phyloP scores from a whole-genome alignment of 176 grass and related monocot species.

The Ananas comosus region DNA sequence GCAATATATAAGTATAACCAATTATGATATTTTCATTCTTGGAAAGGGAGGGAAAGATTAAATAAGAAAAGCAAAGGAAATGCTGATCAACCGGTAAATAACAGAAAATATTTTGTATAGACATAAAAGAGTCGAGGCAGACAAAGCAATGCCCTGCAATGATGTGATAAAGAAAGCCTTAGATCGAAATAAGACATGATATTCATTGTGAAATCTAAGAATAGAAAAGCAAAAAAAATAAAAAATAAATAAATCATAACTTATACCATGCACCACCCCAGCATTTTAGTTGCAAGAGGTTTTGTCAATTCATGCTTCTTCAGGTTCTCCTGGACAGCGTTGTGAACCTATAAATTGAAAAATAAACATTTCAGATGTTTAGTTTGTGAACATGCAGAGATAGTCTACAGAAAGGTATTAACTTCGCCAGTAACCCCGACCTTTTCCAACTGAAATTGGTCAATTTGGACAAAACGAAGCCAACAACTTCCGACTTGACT shows the following conservation, averaged over 20 bases:
- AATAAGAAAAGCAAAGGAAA: constrained; percentile 3
- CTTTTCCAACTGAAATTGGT: not conserved
- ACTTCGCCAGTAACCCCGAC: not conserved
- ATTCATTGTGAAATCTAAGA: not conserved
- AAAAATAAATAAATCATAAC: not conserved
- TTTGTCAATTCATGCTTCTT: constrained; percentile 20
- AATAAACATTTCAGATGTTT: not conserved
- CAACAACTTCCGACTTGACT: not conserved
- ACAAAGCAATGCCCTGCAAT: constrained; percentile 17
- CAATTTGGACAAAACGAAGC: not conserved
- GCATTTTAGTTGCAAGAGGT: constrained; percentile 22
- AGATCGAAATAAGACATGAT: not conserved
- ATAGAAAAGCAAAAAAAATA: not conserved
- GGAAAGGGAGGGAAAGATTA: constrained; percentile 5
- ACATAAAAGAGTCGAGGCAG: constrained; percentile 14
- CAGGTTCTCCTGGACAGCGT: constrained; percentile 12
- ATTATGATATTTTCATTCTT: not conserved
- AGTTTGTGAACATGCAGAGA: not conserved
- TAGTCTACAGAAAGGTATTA: not conserved
- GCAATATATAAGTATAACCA: constrained; percentile 1
- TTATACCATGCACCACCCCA: constrained; percentile 25
- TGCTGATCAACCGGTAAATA: constrained; percentile 10
- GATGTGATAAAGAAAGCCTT: not conserved
- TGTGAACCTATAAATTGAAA: constrained; percentile 12
- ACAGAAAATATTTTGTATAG: constrained; percentile 7